Percentiles rank a stretch among this genome's conserved stretches.
phyloP scores from a whole-genome alignment of 352 stramenopile genomes.

The Pythium pyrilobum region DNA sequence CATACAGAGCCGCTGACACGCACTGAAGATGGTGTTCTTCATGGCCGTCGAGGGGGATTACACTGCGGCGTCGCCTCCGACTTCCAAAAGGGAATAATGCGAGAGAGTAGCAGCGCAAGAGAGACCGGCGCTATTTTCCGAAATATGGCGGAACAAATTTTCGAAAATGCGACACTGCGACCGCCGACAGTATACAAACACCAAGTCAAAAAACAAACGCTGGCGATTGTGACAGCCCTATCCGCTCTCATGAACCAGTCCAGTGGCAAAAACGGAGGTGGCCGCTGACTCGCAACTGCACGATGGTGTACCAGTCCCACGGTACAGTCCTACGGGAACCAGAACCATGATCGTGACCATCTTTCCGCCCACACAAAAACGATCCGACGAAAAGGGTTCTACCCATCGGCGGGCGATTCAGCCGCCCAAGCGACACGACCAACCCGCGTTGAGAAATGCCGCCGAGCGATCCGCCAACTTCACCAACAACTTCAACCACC shows the following conservation, averaged over 20 bases:
- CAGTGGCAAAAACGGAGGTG: background rate
- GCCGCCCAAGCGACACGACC: background rate
- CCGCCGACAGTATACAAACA: constrained; percentile 7
- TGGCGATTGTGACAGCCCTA: constrained; percentile 11
- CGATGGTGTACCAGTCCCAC: constrained; percentile 3
- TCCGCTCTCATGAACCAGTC: constrained; percentile 4
- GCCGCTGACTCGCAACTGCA: constrained; percentile 18
- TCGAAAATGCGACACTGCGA: constrained; percentile 19
- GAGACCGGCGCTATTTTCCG: constrained; percentile 1
- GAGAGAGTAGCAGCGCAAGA: background rate
- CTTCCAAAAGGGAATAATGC: constrained; percentile 17
- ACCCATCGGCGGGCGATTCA: too few relatives aligned
- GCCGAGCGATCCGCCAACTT: background rate
- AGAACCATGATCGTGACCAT: background rate
- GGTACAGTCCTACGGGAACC: constrained; percentile 7
- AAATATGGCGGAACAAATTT: background rate
- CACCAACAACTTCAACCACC: constrained; percentile 19
- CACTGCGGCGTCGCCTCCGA: background rate
- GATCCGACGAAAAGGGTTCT: too few relatives aligned
- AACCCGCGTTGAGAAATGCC: constrained; percentile 1
- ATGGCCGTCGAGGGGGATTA: constrained; percentile 17
- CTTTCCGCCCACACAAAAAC: background rate
- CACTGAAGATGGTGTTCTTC: constrained; percentile 78
- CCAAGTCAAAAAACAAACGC: constrained; percentile 1
- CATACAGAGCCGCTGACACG: constrained; percentile 11